Conservation (phyloP, 225 moss, liverwort and hornwort species). For the Pleurozium schreberi region DNA sequence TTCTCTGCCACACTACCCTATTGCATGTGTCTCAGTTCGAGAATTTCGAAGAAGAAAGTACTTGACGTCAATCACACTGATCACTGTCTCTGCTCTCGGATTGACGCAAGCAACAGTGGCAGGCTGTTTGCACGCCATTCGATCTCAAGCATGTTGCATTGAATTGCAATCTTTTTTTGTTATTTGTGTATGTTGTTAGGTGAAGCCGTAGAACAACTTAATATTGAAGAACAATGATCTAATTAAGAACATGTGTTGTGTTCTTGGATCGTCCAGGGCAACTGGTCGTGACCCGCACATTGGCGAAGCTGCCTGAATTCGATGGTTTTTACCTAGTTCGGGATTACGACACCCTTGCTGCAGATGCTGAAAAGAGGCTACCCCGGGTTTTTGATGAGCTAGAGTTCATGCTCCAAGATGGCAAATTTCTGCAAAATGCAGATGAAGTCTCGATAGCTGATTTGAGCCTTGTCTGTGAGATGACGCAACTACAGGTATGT, state of each 20-base stretch:
- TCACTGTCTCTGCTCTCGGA: neutral
- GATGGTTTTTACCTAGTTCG: neutral
- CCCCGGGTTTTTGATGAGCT: neutral
- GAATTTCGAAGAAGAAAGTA: neutral
- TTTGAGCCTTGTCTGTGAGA: conserved; percentile 6
- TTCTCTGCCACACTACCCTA: neutral
- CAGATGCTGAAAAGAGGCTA: neutral
- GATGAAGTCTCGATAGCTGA: conserved; percentile 19
- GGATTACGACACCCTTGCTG: neutral
- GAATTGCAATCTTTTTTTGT: neutral
- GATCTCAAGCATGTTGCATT: neutral
- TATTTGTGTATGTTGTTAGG: neutral
- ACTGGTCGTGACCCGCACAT: neutral
- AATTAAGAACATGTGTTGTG: neutral
- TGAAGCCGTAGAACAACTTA: neutral
- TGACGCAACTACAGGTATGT: conserved; percentile 3
- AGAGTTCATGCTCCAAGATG: conserved; percentile 1
- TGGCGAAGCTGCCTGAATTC: neutral
- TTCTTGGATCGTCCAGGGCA: neutral
- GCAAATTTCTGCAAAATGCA: conserved; percentile 14
- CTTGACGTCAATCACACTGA: neutral
- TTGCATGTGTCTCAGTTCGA: neutral
- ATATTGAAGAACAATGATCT: no score
- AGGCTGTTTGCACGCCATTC: neutral
- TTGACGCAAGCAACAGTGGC: neutral